Evolutionary conservation across 805 yeast species (phyloP).

Genomic region (Kazachstania africana): DNA sequence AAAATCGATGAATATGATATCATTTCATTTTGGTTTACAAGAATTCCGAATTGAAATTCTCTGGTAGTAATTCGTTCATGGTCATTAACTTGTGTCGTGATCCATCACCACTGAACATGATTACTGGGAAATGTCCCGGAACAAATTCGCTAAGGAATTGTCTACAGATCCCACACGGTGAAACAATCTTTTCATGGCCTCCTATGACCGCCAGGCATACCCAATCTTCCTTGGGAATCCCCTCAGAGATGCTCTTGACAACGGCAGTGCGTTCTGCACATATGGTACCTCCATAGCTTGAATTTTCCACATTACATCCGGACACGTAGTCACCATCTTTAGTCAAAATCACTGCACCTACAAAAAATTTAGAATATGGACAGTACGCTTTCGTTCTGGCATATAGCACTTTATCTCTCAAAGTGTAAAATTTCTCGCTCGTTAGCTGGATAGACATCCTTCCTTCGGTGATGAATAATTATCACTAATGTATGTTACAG

Average conservation of each 20-base stretch:
- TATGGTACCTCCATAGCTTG: conserved; percentile 69
- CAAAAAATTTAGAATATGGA: conserved; percentile 41
- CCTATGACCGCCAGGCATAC: conserved; percentile 4
- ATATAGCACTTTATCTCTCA: conserved; percentile 22
- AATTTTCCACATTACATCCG: conserved; percentile 92
- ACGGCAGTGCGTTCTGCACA: conserved; percentile 72
- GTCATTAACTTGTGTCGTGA: conserved; percentile 33
- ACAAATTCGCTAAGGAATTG: conserved; percentile 82
- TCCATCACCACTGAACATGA: conserved; percentile 56
- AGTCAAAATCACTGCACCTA: conserved; percentile 67
- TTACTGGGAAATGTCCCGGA: conserved; percentile 38
- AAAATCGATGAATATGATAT: too few relatives aligned
- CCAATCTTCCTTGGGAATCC: neutral
- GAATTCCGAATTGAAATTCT: conserved; percentile 78
- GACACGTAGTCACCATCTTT: conserved; percentile 22
- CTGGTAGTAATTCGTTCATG: conserved; percentile 59
- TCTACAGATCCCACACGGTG: conserved; percentile 94
- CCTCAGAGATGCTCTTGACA: conserved; percentile 37
- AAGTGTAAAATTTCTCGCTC: conserved; percentile 13
- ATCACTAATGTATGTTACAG: too few relatives aligned
- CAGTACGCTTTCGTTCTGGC: conserved; percentile 35
- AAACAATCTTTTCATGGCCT: conserved; percentile 36
- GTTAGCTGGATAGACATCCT: conserved; percentile 4
- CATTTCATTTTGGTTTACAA: conserved; percentile 19
- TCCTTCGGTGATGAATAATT: too few relatives aligned